Evolutionary conservation across 108 stramenopile genomes (phyloP), one percentile per base, ranked within the genome.

Genomic region (Cyclotella cryptica): DNA sequence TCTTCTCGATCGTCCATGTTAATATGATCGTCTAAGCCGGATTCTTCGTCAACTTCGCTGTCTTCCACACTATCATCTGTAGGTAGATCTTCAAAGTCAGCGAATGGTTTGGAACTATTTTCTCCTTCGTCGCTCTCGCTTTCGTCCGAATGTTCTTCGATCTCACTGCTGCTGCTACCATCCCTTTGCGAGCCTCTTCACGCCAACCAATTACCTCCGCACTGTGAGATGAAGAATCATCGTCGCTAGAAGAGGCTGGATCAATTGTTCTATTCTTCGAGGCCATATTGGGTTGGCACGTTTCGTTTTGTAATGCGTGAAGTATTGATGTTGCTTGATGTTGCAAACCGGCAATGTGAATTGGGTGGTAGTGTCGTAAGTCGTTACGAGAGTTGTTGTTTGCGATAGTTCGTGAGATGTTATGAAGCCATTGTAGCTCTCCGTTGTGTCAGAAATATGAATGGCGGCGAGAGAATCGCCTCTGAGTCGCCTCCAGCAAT

Each of bases 231-330:
- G 35, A 39, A 11, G 74, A 74, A 29, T 75, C 80, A 29, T 81
- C 74, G 41, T 81, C 80, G 80, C 66, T 69, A n/a, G 79, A 80
- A 11, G 79, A 80, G 29, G 80, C 80, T 27, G 80, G 74, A 49
- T 75, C 59, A 28, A 69, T 40, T 6, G 47, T n/a, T 28, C 47
- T 69, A 17, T 53, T 53, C 24, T 53, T 17, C 18, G 43, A 10
- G 43, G 45, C 30, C 26, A 46, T 46, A 28, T 58, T 27, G 24
- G 12, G 30, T 28, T n/a, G 0, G n/a, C 10, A 24, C 22, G 41
- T 10, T 22, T 45, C 43, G 9, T 11, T 22, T 45, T 47, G 65
- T 27, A 19, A 28, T n/a, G 12, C 45, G 41, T 1, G 45, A 47
- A 24, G 10, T 43, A 14, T n/a, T 11, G 11, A 1, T 14, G 28